phyloP scores from a whole-genome alignment of 2,329 filamentous ascomycete species.

The Colletotrichum graminicola region DNA sequence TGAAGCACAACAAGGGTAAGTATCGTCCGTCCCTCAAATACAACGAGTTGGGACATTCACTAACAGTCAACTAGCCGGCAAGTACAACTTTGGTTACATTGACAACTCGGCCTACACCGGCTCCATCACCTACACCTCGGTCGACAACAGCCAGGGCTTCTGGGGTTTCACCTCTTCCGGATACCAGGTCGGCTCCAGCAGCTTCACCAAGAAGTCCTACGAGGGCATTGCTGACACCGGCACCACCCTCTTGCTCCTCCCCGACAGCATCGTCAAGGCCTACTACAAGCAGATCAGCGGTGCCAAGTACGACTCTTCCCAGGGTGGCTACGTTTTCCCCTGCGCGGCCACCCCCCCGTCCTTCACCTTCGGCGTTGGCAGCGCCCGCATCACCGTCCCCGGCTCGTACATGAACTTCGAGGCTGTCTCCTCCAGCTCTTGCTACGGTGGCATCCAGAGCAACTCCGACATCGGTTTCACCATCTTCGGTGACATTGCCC shows the following conservation, averaged over 20 bases:
- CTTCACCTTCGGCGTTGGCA: constrained; percentile 58
- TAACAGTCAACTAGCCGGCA: constrained; percentile 45
- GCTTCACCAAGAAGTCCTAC: constrained; percentile 36
- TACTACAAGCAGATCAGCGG: constrained; percentile 47
- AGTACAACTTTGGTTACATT: constrained; percentile 60
- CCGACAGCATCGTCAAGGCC: constrained; percentile 43
- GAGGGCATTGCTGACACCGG: constrained; percentile 47
- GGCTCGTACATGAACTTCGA: constrained; percentile 59
- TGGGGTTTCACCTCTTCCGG: constrained; percentile 67
- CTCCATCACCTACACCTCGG: constrained; percentile 66
- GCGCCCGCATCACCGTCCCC: constrained; percentile 58
- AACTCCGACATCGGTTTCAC: constrained; percentile 51
- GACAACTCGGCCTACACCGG: constrained; percentile 69
- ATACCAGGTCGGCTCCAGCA: constrained; percentile 43
- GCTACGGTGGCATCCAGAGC: constrained; percentile 72
- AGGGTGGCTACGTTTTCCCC: constrained; percentile 55
- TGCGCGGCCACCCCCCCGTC: constrained; percentile 58
- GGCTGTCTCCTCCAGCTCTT: constrained; percentile 56
- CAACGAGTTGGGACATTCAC: neutral
- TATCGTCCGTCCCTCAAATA: no score
- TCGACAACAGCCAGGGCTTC: constrained; percentile 69
- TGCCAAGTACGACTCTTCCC: constrained; percentile 43
- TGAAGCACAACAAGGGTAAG: constrained; percentile 40
- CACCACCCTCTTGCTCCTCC: constrained; percentile 48
- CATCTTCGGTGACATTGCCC: constrained; percentile 74